Base-by-base conservation (phyloP, 495 filamentous ascomycete genomes). In the Aspergillus kassunensis region DNA sequence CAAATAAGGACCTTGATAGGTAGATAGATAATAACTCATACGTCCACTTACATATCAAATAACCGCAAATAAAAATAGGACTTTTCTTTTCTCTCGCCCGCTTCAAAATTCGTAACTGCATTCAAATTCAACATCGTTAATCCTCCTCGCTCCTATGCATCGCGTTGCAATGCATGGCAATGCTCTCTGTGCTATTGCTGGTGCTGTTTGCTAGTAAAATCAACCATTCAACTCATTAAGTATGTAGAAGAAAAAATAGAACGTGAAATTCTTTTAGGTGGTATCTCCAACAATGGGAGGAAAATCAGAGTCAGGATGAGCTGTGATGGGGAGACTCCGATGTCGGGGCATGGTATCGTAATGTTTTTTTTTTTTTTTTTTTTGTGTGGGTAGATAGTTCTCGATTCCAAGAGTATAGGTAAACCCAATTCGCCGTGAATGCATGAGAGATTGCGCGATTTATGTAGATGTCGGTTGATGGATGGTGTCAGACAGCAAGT, bases 401-500 rank as follows among this genome's bases (percentile, higher is more conserved):
- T n/a, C n/a, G n/a, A n/a, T n/a, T n/a, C n/a, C n/a, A n/a, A n/a
- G n/a, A n/a, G n/a, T n/a, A n/a, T n/a, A n/a, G n/a, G n/a, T n/a
- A n/a, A 61, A 63, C 67, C 65, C 65, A 68, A 55, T 72, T 70
- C 69, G 65, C 67, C 67, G 49, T 50, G 55, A 53, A 60, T 56
- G 56, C 58, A 60, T 54, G 34, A 51, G 55, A 40, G 33, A 53
- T 51, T 45, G 51, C 51, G 51, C 51, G 51, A 53, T 53, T 53
- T 52, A 53, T 53, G 46, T 52, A 46, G 24, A 40, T 40, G 34
- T 43, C 30, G 44, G 34, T 46, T 30, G n/a, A n/a, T n/a, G n/a
- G n/a, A n/a, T n/a, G n/a, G 42, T 46, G 51, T 53, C 42, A 53
- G 51, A 46, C 51, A 36, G 33, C 31, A 12, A 48, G 41, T 42